Evolutionary conservation across 768 basidiomycete genomes (phyloP).

Genomic region (Erythrobasidium yunnanense): DNA sequence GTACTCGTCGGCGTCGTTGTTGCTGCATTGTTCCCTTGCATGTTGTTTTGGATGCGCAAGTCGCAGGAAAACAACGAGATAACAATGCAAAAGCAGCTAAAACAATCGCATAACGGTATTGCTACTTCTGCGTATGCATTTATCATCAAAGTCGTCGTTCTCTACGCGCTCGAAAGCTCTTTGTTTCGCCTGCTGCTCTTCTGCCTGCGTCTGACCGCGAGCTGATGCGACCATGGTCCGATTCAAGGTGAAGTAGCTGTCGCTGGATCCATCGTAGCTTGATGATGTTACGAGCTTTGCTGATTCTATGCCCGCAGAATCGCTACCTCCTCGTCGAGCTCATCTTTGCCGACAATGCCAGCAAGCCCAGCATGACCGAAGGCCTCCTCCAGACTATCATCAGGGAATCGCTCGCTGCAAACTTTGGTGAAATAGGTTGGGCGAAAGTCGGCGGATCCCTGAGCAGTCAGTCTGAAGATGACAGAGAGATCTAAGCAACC

Average conservation of each 20-base stretch:
- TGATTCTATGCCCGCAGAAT: constrained; percentile 19
- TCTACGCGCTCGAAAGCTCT: not conserved
- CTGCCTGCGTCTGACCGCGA: not conserved
- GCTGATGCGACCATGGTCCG: constrained; percentile 12
- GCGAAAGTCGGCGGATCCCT: constrained; percentile 35
- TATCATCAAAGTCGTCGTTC: too few relatives aligned
- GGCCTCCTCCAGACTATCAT: constrained; percentile 29
- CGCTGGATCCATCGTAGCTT: not conserved
- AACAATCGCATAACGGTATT: too few relatives aligned
- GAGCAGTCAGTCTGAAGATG: constrained; percentile 26
- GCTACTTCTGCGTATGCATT: too few relatives aligned
- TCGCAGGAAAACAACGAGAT: too few relatives aligned
- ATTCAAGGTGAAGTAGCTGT: constrained; percentile 14
- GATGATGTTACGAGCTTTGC: not conserved
- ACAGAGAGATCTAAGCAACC: not conserved
- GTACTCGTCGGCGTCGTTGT: not conserved
- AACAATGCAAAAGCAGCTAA: too few relatives aligned
- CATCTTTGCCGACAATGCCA: constrained; percentile 24
- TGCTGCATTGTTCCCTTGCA: too few relatives aligned
- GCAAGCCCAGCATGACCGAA: constrained; percentile 23
- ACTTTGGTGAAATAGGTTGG: constrained; percentile 36
- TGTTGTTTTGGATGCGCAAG: too few relatives aligned
- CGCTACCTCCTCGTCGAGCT: constrained; percentile 35
- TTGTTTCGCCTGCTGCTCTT: not conserved
- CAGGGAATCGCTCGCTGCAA: constrained; percentile 31